These are phyloP conservation scores for Schoenoplectus tabernaemontani DNA, from an alignment of 202 grass and related monocot species.

Conservation along the genomic window DNA sequence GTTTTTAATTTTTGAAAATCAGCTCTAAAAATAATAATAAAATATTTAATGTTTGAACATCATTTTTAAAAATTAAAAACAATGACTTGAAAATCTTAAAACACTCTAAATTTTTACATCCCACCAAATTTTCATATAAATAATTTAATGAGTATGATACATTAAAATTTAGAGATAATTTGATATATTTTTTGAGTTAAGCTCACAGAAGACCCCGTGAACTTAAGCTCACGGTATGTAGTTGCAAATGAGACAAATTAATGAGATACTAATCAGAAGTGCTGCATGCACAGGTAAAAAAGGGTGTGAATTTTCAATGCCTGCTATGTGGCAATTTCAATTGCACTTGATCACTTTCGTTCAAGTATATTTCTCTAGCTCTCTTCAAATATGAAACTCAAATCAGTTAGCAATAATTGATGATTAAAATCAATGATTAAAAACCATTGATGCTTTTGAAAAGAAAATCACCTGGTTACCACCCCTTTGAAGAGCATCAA, in stretches of 20 bases:
- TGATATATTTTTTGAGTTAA: too few relatives aligned
- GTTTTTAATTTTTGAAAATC: too few relatives aligned
- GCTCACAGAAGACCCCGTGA: too few relatives aligned
- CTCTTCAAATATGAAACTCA: conserved; percentile 28
- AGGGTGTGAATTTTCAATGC: conserved; percentile 20
- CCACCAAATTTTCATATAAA: too few relatives aligned
- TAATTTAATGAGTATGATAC: too few relatives aligned
- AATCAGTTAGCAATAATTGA: background rate
- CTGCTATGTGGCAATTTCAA: conserved; percentile 64
- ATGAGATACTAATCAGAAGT: background rate
- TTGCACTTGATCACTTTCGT: conserved; percentile 50
- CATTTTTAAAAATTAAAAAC: too few relatives aligned
- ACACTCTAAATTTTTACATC: too few relatives aligned
- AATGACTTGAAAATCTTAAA: too few relatives aligned
- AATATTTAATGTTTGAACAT: too few relatives aligned
- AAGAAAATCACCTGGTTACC: conserved; percentile 60
- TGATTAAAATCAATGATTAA: background rate
- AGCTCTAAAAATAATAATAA: too few relatives aligned
- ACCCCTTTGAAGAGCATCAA: conserved; percentile 77
- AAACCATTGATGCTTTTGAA: background rate
- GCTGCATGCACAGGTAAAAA: background rate
- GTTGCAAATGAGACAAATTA: background rate
- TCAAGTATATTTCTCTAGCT: conserved; percentile 67
- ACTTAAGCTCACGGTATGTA: too few relatives aligned
- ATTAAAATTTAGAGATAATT: too few relatives aligned